These are phyloP conservation scores for Exophiala spinifera DNA, from an alignment of 2,329 filamentous ascomycete species.

Conservation along the genomic window DNA sequence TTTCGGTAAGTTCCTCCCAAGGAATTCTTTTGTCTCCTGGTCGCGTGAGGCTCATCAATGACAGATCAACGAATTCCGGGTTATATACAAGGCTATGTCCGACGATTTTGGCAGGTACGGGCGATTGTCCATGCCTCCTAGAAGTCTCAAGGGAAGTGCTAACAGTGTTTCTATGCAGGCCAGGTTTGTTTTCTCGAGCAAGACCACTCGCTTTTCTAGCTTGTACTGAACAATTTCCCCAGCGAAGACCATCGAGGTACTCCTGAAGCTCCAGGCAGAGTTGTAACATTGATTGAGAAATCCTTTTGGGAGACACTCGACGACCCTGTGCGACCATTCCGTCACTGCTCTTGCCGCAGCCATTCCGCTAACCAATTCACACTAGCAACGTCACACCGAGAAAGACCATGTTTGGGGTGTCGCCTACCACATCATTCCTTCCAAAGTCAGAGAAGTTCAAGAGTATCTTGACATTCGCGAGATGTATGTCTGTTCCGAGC, in stretches of 20 bases:
- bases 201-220: constrained; percentile 1
- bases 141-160: constrained; percentile 5
- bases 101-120: constrained; percentile 94
- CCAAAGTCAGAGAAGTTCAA: constrained; percentile 74
- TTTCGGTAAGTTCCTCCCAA: constrained; percentile 64
- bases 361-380: constrained; percentile 20
- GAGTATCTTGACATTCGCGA: constrained; percentile 93
- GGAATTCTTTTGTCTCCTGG: background rate
- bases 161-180: constrained; percentile 19
- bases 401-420: constrained; percentile 73
- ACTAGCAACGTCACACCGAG: constrained; percentile 51
- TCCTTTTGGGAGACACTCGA: constrained; percentile 74
- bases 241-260: constrained; percentile 96
- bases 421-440: constrained; percentile 76
- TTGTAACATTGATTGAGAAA: constrained; percentile 86
- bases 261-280: constrained; percentile 78
- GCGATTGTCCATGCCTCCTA: background rate
- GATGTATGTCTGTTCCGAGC: constrained; percentile 48
- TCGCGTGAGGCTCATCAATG: constrained; percentile 4
- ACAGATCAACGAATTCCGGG: constrained; percentile 80
- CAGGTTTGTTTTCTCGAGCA: constrained; percentile 22
- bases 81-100: constrained; percentile 89
- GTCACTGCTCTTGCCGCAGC: background rate
- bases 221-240: constrained; percentile 12
- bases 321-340: constrained; percentile 53